These are phyloP conservation scores for Beauveria sp. DNA, from an alignment of 2,329 filamentous ascomycete genomes.

Conservation along the genomic window DNA sequence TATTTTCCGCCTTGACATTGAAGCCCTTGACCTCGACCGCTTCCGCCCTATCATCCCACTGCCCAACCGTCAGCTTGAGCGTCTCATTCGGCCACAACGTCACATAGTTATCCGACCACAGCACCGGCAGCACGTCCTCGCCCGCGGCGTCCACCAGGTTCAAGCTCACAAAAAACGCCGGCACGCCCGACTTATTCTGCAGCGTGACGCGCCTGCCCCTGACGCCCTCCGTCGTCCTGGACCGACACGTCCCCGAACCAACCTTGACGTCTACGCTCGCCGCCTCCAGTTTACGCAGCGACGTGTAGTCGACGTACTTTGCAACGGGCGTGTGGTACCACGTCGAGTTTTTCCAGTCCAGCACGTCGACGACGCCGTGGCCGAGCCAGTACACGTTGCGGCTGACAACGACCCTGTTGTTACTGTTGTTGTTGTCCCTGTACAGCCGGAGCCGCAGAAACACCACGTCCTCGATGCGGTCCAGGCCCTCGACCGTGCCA, in stretches of 20 bases:
- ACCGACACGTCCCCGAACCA: conserved; percentile 3
- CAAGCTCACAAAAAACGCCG: conserved; percentile 51
- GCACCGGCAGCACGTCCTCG: conserved; percentile 41
- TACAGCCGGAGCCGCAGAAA: conserved; percentile 44
- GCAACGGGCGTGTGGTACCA: conserved; percentile 49
- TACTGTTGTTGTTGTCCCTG: conserved; percentile 16
- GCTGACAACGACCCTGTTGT: conserved; percentile 29
- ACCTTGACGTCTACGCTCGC: conserved; percentile 29
- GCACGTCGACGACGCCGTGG: conserved; percentile 31
- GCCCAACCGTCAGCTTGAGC: conserved; percentile 21
- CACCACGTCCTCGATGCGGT: conserved; percentile 32
- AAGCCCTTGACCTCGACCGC: conserved; percentile 13
- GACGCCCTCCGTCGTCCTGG: conserved; percentile 12
- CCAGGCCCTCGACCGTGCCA: conserved; percentile 16
- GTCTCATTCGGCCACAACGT: conserved; percentile 52
- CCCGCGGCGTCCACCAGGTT: conserved; percentile 37
- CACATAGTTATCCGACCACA: conserved; percentile 57
- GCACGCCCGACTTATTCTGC: conserved; percentile 42
- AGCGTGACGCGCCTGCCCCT: conserved; percentile 28
- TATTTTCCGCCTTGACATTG: conserved; percentile 9
- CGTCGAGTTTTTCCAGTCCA: conserved; percentile 49
- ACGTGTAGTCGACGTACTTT: conserved; percentile 26
- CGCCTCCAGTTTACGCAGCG: conserved; percentile 30
- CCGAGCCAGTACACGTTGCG: conserved; percentile 56
- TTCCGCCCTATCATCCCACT: conserved; percentile 11